A percentile compares a stretch with the other conserved stretches of the same genome.
Evolutionary conservation across 768 basidiomycete species (phyloP).

Genomic region (Artomyces pyxidatus): DNA sequence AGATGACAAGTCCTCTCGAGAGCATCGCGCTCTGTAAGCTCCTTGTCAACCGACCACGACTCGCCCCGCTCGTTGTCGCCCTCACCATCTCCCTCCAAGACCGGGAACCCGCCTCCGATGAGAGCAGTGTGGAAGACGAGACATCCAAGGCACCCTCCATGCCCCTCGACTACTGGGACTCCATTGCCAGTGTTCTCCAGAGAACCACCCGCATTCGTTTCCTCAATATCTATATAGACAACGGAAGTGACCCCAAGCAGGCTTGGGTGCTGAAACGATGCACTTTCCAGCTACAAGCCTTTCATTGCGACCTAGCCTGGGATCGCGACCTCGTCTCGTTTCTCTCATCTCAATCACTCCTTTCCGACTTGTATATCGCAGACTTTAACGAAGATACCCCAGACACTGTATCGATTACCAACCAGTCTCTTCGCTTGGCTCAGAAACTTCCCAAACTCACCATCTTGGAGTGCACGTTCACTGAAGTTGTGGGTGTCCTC

Average conservation of each 20-base stretch:
- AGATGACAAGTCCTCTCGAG: slow-evolving; percentile 32
- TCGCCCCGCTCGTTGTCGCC: slow-evolving; percentile 45
- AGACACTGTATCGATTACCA: slow-evolving; percentile 12
- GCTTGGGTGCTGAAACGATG: slow-evolving; percentile 34
- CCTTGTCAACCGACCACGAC: slow-evolving; percentile 36
- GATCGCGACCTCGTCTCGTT: slow-evolving; percentile 46
- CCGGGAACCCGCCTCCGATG: slow-evolving; percentile 18
- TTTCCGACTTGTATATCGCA: slow-evolving; percentile 38
- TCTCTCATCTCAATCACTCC: slow-evolving; percentile 37
- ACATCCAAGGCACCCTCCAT: slow-evolving; percentile 10
- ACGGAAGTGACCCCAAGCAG: slow-evolving; percentile 19
- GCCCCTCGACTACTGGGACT: slow-evolving; percentile 40
- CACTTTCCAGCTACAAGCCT: slow-evolving; percentile 46
- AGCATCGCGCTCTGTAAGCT: slow-evolving; percentile 39
- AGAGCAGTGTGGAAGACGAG: slow-evolving; percentile 19
- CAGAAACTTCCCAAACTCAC: slow-evolving; percentile 38
- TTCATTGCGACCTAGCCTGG: slow-evolving; percentile 65
- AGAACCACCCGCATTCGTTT: slow-evolving; percentile 39
- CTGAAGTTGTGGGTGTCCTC: slow-evolving; percentile 50
- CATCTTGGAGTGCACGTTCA: slow-evolving; percentile 58
- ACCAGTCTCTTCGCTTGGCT: slow-evolving; percentile 21
- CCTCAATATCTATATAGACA: slow-evolving; percentile 39
- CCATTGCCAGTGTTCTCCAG: slow-evolving; percentile 41
- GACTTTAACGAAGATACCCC: slow-evolving; percentile 27
- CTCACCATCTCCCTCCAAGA: slow-evolving; percentile 41